Percentiles rank a stretch among this genome's conserved stretches.
Conservation (phyloP, 1,284 basidiomycete genomes). For the Cutaneotrichosporon sp. region DNA sequence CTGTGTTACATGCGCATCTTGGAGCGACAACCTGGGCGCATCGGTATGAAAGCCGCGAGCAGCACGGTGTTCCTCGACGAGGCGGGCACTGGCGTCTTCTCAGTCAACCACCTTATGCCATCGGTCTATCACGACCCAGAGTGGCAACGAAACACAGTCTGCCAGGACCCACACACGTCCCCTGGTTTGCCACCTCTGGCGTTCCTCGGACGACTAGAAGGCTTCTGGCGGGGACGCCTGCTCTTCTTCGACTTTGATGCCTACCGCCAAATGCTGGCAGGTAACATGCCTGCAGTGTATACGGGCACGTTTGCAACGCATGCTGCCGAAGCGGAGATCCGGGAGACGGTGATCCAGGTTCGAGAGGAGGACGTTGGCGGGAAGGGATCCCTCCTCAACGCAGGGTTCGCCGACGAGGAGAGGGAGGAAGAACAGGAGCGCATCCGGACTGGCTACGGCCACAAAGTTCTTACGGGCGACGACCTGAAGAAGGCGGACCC, state of each 20-base stretch:
- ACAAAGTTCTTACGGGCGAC: constrained; percentile 34
- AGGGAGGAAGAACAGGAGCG: constrained; percentile 36
- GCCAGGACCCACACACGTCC: constrained; percentile 53
- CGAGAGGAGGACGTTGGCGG: constrained; percentile 49
- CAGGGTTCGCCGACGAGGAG: constrained; percentile 44
- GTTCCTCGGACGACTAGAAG: constrained; percentile 53
- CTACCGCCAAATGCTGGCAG: constrained; percentile 56
- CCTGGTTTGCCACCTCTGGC: constrained; percentile 53
- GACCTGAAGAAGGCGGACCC: constrained; percentile 38
- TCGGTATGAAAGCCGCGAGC: constrained; percentile 31
- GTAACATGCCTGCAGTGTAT: constrained; percentile 53
- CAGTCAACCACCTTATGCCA: constrained; percentile 35
- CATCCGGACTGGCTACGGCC: constrained; percentile 42
- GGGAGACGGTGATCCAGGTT: constrained; percentile 50
- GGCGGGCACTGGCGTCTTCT: constrained; percentile 28
- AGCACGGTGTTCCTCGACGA: constrained; percentile 30
- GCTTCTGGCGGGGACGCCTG: constrained; percentile 58
- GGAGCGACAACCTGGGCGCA: constrained; percentile 41
- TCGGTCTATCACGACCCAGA: constrained; percentile 52
- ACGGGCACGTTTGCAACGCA: constrained; percentile 50
- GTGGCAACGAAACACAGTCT: constrained; percentile 52
- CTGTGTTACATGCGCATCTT: constrained; percentile 43
- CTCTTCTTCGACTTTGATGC: constrained; percentile 58
- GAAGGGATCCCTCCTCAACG: constrained; percentile 38
- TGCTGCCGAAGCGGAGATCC: constrained; percentile 43